A percentile compares a stretch with the other conserved stretches of the same genome.
phyloP scores from a whole-genome alignment of 768 basidiomycete genomes.

The Paxillus involutus region DNA sequence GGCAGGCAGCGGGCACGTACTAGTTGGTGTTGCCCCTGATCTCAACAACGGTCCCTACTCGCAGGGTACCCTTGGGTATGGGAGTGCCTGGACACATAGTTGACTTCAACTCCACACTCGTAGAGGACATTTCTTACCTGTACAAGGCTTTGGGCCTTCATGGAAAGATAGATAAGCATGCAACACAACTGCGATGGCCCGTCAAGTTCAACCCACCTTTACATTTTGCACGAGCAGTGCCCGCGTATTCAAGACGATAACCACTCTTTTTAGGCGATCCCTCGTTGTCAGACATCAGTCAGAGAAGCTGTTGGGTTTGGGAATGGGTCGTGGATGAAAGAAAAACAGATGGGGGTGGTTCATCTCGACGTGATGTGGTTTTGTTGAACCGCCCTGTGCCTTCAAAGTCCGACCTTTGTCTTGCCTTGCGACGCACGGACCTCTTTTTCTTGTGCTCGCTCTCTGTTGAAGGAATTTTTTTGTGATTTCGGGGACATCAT shows the following conservation, averaged over 20 bases:
- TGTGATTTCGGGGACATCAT: conserved; percentile 9
- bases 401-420: conserved; percentile 37
- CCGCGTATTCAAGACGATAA: conserved; percentile 80
- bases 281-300: conserved; percentile 36
- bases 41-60: conserved; percentile 76
- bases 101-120: conserved; percentile 2
- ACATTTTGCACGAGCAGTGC: conserved; percentile 69
- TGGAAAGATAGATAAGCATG: conserved; percentile 20
- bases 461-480: conserved; percentile 18
- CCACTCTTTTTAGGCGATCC: conserved; percentile 40
- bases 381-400: conserved; percentile 38
- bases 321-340: conserved; percentile 27
- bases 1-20: conserved; percentile 38
- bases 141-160: conserved; percentile 76
- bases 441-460: conserved; percentile 27
- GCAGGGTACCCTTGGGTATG: conserved; percentile 70
- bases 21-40: conserved; percentile 67
- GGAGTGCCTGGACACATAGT: conserved; percentile 50
- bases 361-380: conserved; percentile 39
- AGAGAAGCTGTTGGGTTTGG: conserved; percentile 17
- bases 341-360: conserved; percentile 33
- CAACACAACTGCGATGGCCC: conserved; percentile 13
- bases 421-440: conserved; percentile 36
- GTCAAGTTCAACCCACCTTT: conserved; percentile 52
- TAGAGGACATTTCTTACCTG: conserved; percentile 42